These are phyloP conservation scores for Lipomyces sp. DNA, from an alignment of 805 yeast genomes.

Conservation along the genomic window DNA sequence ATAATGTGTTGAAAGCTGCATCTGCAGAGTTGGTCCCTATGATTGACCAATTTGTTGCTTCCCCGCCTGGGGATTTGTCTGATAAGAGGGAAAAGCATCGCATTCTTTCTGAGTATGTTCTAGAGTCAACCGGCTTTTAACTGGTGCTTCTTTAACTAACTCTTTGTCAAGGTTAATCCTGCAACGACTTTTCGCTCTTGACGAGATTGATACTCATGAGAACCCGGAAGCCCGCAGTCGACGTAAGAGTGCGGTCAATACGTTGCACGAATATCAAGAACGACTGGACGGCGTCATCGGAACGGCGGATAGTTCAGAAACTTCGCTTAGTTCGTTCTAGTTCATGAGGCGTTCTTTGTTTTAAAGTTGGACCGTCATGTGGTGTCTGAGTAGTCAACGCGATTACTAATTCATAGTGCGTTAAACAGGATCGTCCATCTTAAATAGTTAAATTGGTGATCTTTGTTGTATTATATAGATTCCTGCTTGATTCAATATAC, in stretches of 20 bases:
- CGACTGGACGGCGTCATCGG: slow-evolving; percentile 36
- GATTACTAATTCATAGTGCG: background rate
- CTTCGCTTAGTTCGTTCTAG: background rate
- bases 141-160: background rate
- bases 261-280: slow-evolving; percentile 39
- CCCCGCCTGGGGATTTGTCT: slow-evolving; percentile 18
- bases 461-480: background rate
- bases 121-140: background rate
- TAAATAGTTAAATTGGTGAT: background rate
- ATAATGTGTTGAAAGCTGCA: slow-evolving; percentile 22
- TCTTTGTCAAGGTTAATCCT: slow-evolving; percentile 28
- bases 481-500: background rate
- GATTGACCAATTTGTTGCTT: slow-evolving; percentile 25
- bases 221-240: slow-evolving; percentile 39
- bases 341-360: background rate
- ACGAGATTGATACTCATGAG: slow-evolving; percentile 39
- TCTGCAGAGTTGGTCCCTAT: slow-evolving; percentile 30
- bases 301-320: background rate
- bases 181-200: slow-evolving; percentile 38
- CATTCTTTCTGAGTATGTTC: slow-evolving; percentile 30
- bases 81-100: slow-evolving; percentile 26
- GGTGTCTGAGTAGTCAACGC: background rate
- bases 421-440: background rate
- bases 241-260: slow-evolving; percentile 40
- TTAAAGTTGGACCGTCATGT: background rate